Base-by-base conservation (phyloP, 2,329 filamentous ascomycete species). In the Alternaria arborescens region DNA sequence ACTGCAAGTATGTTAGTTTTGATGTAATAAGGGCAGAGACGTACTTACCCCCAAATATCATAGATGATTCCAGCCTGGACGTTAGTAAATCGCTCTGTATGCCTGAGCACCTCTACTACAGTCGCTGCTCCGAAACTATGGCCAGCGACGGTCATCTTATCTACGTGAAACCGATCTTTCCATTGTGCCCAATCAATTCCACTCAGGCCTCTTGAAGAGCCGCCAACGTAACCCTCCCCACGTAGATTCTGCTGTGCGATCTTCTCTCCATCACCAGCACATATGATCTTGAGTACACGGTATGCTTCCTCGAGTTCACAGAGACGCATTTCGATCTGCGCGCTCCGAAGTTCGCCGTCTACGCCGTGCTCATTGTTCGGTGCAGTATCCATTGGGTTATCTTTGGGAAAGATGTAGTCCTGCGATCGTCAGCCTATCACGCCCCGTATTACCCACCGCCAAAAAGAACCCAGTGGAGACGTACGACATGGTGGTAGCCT, bases 101-200 rank as follows among this genome's bases (percentile, higher is more conserved):
- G 80, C 20, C 89, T 80, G 34, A 89, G 79, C 5, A 88, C 81
- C 68, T 90, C 87, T 2, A 88, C 82, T 0, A 85, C 83, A 1
- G 88, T 89, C 8, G 88, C 88, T 3, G 87, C 88, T 18, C 88
- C 88, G 65, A 91, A 91, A 1, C 86, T 89, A 70, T 91, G 88
- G 0, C 88, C 88, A 66, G 89, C 85, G 60, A 86, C 82, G 1
- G 87, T 90, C 18, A 89, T 84, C 50, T 86, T 82, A 28, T 84
- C 77, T 5, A 86, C 76, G 55, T 86, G 82, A 60, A 91, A 84
- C 3, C 85, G 78, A 3, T 80, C 79, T 59, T 82, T 82, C 88
- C 88, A 91, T 10, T 79, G 75, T 0, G 73, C 63, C 88, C 88
- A 91, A 48, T 84, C 76, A 1, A 85, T 74, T 1, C 86, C 87